Evolutionary conservation across 495 filamentous ascomycete species (phyloP).

Genomic region (Hypoxylon rickii): DNA sequence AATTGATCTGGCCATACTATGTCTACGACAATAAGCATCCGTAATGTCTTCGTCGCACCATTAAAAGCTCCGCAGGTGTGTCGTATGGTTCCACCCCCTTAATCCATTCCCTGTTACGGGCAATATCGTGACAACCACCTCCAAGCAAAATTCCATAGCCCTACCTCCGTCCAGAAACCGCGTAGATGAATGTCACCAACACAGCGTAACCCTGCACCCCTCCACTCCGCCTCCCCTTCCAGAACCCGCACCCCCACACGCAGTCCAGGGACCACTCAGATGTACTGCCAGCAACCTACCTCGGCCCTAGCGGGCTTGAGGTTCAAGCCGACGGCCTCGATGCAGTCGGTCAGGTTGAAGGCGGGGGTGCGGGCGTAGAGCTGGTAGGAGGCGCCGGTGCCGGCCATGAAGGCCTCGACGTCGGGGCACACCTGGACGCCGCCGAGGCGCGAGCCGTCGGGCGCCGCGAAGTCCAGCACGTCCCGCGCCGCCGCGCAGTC

Average conservation of each 20-base stretch:
- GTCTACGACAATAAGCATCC: neutral
- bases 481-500: conserved; percentile 16
- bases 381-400: conserved; percentile 10
- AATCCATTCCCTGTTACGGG: too few species aligned
- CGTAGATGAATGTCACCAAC: conserved; percentile 8
- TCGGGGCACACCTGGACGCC: conserved; percentile 31
- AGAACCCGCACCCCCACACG: neutral
- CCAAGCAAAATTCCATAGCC: conserved; percentile 3
- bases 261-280: neutral
- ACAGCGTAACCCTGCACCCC: neutral
- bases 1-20: neutral
- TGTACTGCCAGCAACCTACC: conserved; percentile 32
- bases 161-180: conserved; percentile 11
- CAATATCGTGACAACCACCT: too few species aligned
- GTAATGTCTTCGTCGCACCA: neutral
- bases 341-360: conserved; percentile 25
- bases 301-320: neutral
- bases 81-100: neutral
- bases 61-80: too few species aligned
- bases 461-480: conserved; percentile 26
- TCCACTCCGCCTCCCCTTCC: neutral
- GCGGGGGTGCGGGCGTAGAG: conserved; percentile 23
- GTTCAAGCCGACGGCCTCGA: conserved; percentile 23
- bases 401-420: conserved; percentile 14
- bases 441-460: conserved; percentile 20